Base-by-base conservation (phyloP, 345 rosid genomes). In the Carallia brachiata region DNA sequence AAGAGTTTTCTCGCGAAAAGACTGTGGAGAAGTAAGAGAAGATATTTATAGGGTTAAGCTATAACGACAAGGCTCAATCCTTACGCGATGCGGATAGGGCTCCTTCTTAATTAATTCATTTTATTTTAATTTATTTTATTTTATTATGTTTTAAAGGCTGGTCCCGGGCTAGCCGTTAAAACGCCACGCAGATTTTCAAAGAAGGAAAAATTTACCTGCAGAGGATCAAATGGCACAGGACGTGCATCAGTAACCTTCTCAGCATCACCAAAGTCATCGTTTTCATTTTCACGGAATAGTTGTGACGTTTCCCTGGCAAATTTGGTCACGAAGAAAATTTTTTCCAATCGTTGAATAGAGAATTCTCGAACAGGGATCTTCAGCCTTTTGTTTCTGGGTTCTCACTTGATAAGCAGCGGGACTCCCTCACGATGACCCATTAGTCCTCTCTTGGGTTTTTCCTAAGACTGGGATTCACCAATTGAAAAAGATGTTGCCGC, bases 251-350 rank as follows among this genome's bases (percentile, higher is more conserved):
- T 66, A 76, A 70, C 74, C 73, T 79, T 84, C 77, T 85, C 87
- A 47, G 60, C 71, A 54, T 81, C 72, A 80, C 85, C 85, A 77
- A 83, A 84, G 32, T 89, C 92, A 79, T 89, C 86, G 66, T 73
- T 81, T 19, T 81, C 81, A 71, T 75, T 78, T 71, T 89, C 98
- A 8, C 90, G 83, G 76, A 95, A 90, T 34, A 92, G 76, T 72
- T 95, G 99, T 27, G 97, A 84, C 72, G 98, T 90, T 30, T 95
- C 97, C 47, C 99, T 82, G 31, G 98, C 98, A 86, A 95, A 92
- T 81, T 87, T 90, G 31, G 99, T 95, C 67, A 92, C 97, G 61
- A 83, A 7, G 16, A 95, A 75, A 92, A 95, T 77, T 92, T 95
- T 82, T 90, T 98, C 78, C 92, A 66, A 92, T 88, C 28, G 7